Evolutionary conservation across 257 asterid genomes (phyloP), one percentile per base, ranked within the genome.

Genomic region (Solanum pinnatisectum): DNA sequence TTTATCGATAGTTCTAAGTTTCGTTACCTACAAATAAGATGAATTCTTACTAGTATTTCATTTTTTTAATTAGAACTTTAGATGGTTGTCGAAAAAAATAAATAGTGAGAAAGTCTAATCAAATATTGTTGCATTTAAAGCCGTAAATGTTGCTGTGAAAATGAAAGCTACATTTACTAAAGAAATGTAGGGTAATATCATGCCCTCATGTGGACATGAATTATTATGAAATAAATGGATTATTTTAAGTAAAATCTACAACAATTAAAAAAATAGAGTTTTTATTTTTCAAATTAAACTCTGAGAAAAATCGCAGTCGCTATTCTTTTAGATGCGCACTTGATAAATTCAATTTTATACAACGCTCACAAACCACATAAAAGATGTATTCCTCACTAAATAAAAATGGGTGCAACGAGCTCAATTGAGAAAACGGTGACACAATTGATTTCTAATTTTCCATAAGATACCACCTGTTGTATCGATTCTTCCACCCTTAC

Each of bases 131-230:
- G 84, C 85, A 79, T 16, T 79, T 14, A 79, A 27, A 10, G 27
- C 85, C 67, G 40, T 16, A 79, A 44, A 79, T 44, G 10, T 44
- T 25, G 85, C 27, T 79, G 67, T 2, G 85, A 44, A 79, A 10
- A 30, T 79, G 85, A 79, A 3, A 79, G 16, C 85, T 44, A 74
- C 52, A 15, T 79, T 79, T 42, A 40, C 37, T 25, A 14, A 42
- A 44, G 39, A 79, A 79, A 79, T 27, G 85, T 79, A 27, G 85
- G 40, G 85, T 27, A 44, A 44, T 44, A 44, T 44, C 39, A 79
- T 27, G 25, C 39, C 65, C n/a, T 46, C 36, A 3, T 44, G 39
- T 27, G 67, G 67, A 15, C 65, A 78, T 42, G 39, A 79, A 79
- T 79, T 15, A 9, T 79, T 77, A 10, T 63, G 32, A 63, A 63